Percentiles rank a stretch among this genome's conserved stretches.
phyloP scores from a whole-genome alignment of 2,329 filamentous ascomycete species.

The Pezicula carpinea region DNA sequence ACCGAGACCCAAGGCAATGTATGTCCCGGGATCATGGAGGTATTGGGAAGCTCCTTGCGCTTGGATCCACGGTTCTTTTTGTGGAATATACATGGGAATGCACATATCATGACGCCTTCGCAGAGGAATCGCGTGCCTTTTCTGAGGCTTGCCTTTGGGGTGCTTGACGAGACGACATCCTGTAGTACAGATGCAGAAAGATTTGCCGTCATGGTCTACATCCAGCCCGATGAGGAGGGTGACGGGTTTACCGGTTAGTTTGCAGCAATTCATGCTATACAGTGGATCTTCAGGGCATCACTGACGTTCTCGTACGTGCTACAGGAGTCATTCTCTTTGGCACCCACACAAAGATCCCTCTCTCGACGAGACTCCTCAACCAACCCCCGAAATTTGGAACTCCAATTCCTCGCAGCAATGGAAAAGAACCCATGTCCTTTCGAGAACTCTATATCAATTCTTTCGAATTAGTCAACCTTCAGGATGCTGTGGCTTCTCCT shows the following conservation, averaged over 20 bases:
- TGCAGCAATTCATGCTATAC: too few relatives aligned
- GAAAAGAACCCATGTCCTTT: constrained; percentile 16
- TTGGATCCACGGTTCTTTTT: constrained; percentile 15
- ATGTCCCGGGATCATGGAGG: constrained; percentile 12
- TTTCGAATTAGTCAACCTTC: constrained; percentile 15
- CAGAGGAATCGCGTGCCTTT: constrained; percentile 18
- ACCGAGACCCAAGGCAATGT: constrained; percentile 11
- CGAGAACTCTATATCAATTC: constrained; percentile 23
- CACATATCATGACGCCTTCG: constrained; percentile 19
- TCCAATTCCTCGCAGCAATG: constrained; percentile 7
- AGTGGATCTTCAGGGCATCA: too few relatives aligned
- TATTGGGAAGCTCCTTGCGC: constrained; percentile 10
- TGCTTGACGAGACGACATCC: constrained; percentile 12
- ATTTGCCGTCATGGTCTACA: constrained; percentile 22
- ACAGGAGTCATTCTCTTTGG: constrained; percentile 20
- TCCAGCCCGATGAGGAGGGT: constrained; percentile 15
- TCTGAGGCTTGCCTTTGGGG: constrained; percentile 19
- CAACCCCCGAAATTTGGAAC: constrained; percentile 19
- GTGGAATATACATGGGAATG: constrained; percentile 15
- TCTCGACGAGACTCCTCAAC: constrained; percentile 16
- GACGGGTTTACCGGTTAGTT: constrained; percentile 21
- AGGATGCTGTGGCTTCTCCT: constrained; percentile 13
- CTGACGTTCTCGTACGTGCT: background rate
- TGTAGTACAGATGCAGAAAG: constrained; percentile 22
- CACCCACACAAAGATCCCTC: constrained; percentile 16